Evolutionary conservation across 2,329 filamentous ascomycete species (phyloP), one percentile per base, ranked within the genome.

Genomic region (Xylariales sp.): DNA sequence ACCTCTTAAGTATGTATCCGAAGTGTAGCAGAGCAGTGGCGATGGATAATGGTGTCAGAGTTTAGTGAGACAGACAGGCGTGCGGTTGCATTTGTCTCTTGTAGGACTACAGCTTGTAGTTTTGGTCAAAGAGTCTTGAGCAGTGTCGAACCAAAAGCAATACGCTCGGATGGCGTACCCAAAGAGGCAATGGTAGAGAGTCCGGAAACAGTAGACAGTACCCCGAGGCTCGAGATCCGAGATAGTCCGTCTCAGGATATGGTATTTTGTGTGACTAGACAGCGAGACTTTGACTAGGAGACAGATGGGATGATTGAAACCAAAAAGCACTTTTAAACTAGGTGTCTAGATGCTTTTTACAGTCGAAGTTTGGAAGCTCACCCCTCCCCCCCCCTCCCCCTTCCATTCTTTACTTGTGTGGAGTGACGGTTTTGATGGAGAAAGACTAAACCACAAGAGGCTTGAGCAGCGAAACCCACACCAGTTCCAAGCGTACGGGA

Each of bases 141-240:
- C n/a, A n/a, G n/a, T n/a, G n/a, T n/a, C n/a, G n/a, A n/a, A n/a
- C n/a, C n/a, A n/a, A n/a, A n/a, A n/a, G n/a, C n/a, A n/a, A n/a
- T n/a, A 39, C 52, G 57, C 55, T 55, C 56, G 60, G 56, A 59
- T 59, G 52, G 51, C 46, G 53, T 53, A 49, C 62, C 62, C 54
- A 54, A 62, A 61, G 52, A 53, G 59, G 60, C 54, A 63, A 62
- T 63, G 55, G 53, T 50, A 59, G 56, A 57, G 55, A 58, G 49
- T 47, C 51, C 43, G 48, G 51, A 41, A 46, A 52, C 41, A 33
- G 33, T 31, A 37, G 41, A 38, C 33, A 43, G 36, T 32, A 37
- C 41, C 40, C 38, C 34, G 40, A 29, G 32, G 17, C 38, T n/a
- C n/a, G n/a, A 32, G 37, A 34, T 38, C 41, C 33, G 39, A 41